Base-by-base conservation (phyloP, 345 rosid species). In the Triadica sebifera region DNA sequence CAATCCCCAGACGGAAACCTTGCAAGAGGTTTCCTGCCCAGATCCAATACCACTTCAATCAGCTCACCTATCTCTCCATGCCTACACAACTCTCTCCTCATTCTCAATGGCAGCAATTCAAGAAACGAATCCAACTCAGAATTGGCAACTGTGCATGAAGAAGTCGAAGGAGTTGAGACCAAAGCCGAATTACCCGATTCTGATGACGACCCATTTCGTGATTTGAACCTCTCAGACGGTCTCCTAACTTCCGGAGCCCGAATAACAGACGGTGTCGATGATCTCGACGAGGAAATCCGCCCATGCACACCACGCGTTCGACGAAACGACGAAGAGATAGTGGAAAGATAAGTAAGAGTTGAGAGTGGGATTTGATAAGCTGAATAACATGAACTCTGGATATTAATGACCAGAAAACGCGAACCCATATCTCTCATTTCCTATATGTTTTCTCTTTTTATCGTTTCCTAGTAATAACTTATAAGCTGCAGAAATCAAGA, bases 1-100 rank as follows among this genome's bases (percentile, higher is more conserved):
- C 97, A 92, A 84, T 92, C 97, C 39, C 97, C 98, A 19, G 93
- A 88, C 16, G 98, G 98, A 71, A 94, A 94, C 84, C 98, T 84
- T 0, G 97, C 98, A 0, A 94, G 75, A 52, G 98, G 98, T 81
- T 88, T 86, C 74, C 98, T 86, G 59, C 98, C 98, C 82, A 92
- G 82, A 72, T 94, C 97, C 97, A 94, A 84, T 70, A 94, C 98
- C 58, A 94, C 95, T 74, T 94, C 97, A 62, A 92, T 94, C 86
- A 94, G 75, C 75, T 87, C 86, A 59, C 87, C 86, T 38, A 94
- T 84, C 80, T 88, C 85, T 39, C 66, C 73, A 70, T 89, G 97
- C 84, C 74, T 75, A 65, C 70, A 47, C 46, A 94, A 85, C 76
- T 85, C 90, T 45, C 71, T 85, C 81, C 87, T 86, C 87, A 92